Evolutionary conservation across 140 eudicot species (phyloP).

Genomic region (Senecio squalidus): DNA sequence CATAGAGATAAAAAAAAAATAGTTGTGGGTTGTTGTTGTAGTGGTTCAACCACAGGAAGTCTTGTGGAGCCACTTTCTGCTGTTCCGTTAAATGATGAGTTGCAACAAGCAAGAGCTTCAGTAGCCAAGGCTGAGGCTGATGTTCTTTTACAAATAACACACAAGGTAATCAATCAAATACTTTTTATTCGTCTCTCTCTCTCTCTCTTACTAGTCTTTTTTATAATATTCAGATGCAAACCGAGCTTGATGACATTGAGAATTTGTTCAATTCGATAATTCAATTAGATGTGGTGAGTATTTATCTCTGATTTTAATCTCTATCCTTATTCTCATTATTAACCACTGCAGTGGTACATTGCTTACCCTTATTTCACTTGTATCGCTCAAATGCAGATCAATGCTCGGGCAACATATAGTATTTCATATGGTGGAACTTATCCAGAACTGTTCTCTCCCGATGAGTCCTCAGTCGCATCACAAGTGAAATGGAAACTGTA

Average conservation of each 20-base stretch:
- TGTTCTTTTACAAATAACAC: conserved; percentile 71
- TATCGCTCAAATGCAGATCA: conserved; percentile 53
- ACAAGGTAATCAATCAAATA: conserved; percentile 44
- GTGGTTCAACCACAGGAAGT: too few species aligned
- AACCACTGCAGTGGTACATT: too few species aligned
- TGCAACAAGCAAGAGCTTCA: conserved; percentile 72
- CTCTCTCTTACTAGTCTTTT: conserved; percentile 12
- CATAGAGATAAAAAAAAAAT: too few species aligned
- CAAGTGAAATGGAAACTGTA: too few species aligned
- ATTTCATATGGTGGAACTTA: conserved; percentile 69
- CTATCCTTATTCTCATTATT: too few species aligned
- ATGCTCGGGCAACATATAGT: conserved; percentile 89
- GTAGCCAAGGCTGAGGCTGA: conserved; percentile 82
- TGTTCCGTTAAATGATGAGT: conserved; percentile 85
- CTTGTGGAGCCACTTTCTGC: conserved; percentile 85
- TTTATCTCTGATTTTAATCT: too few species aligned
- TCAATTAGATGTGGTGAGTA: too few species aligned
- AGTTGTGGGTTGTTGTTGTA: too few species aligned
- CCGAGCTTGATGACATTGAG: conserved; percentile 60
- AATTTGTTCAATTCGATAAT: conserved; percentile 44
- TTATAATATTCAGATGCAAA: conserved; percentile 52
- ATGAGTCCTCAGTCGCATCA: conserved; percentile 20
- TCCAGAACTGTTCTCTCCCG: conserved; percentile 58
- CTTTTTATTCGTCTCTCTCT: not conserved
- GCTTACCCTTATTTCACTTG: conserved; percentile 19